These are phyloP conservation scores for Poa annua DNA, from an alignment of 176 grass and related monocot species.

Conservation along the genomic window DNA sequence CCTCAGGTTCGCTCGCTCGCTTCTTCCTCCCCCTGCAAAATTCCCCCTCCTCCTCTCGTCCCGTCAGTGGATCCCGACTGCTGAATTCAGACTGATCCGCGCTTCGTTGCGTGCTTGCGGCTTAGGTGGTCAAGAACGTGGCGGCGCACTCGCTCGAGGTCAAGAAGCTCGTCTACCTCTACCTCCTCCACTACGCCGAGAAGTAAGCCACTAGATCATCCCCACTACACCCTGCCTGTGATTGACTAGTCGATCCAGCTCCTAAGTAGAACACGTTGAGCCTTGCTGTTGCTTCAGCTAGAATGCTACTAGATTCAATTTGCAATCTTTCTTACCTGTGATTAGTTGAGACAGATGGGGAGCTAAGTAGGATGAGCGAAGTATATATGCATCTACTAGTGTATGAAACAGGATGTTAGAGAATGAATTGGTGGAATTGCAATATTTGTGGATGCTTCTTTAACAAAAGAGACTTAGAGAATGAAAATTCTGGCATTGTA, in stretches of 20 bases:
- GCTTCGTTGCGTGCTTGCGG: no score
- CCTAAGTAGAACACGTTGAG: neutral
- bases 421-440: neutral
- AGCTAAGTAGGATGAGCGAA: neutral
- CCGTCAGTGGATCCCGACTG: no score
- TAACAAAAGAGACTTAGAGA: neutral
- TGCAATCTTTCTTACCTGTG: neutral
- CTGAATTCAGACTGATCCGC: no score
- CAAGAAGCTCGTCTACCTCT: conserved; percentile 98
- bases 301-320: neutral
- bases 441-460: neutral
- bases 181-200: conserved; percentile 95
- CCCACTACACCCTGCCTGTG: neutral
- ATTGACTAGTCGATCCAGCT: neutral
- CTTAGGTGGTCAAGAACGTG: conserved; percentile 92
- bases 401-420: neutral
- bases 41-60: neutral
- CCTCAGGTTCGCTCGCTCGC: conserved; percentile 60
- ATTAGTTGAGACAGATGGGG: neutral
- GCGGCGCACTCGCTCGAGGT: conserved; percentile 84
- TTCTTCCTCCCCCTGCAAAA: neutral
- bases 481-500: neutral
- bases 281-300: neutral
- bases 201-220: conserved; percentile 55
- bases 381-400: no score